These are phyloP conservation scores for Pichia pseudocactophila DNA, from an alignment of 805 yeast species.

Conservation along the genomic window DNA sequence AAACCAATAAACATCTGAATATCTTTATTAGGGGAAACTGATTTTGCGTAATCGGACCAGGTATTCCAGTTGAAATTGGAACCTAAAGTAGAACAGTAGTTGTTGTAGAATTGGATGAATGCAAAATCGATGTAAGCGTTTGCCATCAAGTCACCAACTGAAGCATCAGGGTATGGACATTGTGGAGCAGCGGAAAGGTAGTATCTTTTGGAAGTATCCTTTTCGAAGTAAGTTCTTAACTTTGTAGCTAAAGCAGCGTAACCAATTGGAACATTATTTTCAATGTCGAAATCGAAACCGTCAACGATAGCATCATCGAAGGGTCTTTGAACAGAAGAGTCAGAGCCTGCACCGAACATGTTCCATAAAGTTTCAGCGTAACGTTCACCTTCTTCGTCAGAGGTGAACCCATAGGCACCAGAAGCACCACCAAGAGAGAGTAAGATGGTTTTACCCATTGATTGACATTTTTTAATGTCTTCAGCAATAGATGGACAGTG, in stretches of 20 bases:
- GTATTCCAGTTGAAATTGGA: constrained; percentile 51
- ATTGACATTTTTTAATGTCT: constrained; percentile 71
- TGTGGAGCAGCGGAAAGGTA: constrained; percentile 89
- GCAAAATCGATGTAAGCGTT: constrained; percentile 67
- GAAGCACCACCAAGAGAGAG: constrained; percentile 72
- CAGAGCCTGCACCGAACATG: constrained; percentile 52
- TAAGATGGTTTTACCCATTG: constrained; percentile 65
- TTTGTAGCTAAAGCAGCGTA: constrained; percentile 51
- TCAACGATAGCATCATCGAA: constrained; percentile 73
- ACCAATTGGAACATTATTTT: constrained; percentile 53
- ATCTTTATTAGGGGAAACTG: constrained; percentile 54
- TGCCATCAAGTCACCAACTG: constrained; percentile 32
- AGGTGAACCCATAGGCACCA: constrained; percentile 45
- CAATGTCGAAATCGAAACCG: constrained; percentile 76
- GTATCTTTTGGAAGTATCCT: constrained; percentile 43
- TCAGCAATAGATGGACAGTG: constrained; percentile 38
- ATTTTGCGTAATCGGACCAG: constrained; percentile 59
- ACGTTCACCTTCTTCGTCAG: constrained; percentile 44
- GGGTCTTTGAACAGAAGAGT: constrained; percentile 32
- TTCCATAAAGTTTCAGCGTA: constrained; percentile 56
- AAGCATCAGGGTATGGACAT: constrained; percentile 78
- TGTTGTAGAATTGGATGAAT: constrained; percentile 85
- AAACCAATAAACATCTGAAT: constrained; percentile 68
- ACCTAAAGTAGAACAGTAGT: constrained; percentile 51
- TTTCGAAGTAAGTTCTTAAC: constrained; percentile 33